These are phyloP conservation scores for Carex cristatella DNA, from an alignment of 176 grass and related monocot species.

Conservation along the genomic window DNA sequence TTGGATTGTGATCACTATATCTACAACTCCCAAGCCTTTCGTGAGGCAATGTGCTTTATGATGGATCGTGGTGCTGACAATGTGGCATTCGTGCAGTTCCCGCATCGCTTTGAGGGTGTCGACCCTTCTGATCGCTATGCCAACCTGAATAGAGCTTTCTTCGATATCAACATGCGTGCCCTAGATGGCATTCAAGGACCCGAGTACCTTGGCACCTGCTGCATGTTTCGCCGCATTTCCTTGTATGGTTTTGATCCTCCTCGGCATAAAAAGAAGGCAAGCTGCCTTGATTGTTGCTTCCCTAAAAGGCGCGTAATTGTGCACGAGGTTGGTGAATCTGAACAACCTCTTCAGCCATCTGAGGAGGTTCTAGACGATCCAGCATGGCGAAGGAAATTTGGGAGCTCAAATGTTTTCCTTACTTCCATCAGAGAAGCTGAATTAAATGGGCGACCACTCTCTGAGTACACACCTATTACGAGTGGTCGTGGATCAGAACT, in stretches of 20 bases:
- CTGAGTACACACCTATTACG: constrained; percentile 7
- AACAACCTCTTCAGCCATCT: constrained; percentile 19
- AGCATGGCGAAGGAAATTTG: constrained; percentile 12
- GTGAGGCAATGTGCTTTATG: constrained; percentile 26
- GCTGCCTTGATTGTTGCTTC: constrained; percentile 20
- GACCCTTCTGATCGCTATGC: constrained; percentile 24
- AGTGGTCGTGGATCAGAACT: neutral
- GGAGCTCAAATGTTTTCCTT: constrained; percentile 14
- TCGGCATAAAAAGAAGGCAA: constrained; percentile 2
- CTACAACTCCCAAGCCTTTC: constrained; percentile 22
- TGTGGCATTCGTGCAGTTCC: constrained; percentile 27
- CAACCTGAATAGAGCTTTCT: constrained; percentile 24
- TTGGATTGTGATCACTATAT: constrained; percentile 28
- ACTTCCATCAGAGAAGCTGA: constrained; percentile 22
- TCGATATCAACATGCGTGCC: constrained; percentile 14
- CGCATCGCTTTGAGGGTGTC: constrained; percentile 23
- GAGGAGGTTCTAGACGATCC: constrained; percentile 11
- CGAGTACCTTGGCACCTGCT: constrained; percentile 20
- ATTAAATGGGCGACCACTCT: constrained; percentile 7
- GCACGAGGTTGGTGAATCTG: constrained; percentile 14
- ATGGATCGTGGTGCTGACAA: constrained; percentile 14
- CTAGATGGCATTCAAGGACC: constrained; percentile 29
- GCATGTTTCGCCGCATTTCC: constrained; percentile 27
- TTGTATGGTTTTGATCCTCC: constrained; percentile 28
- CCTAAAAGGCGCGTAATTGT: constrained; percentile 5